phyloP scores from a whole-genome alignment of 23 red algal genomes.

The Gracilaria gracilis region DNA sequence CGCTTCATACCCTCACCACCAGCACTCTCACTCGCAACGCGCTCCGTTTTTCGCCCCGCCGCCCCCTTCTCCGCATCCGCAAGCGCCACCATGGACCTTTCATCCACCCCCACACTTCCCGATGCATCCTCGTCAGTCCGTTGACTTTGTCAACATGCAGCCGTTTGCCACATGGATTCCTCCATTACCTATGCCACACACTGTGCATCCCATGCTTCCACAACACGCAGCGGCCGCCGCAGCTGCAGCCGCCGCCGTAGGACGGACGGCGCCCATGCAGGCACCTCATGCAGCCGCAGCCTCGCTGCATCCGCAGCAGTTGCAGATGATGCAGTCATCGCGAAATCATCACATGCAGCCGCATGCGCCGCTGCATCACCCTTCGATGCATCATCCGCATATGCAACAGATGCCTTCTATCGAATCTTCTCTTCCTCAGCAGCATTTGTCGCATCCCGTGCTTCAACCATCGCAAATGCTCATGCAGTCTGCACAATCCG shows the following conservation, averaged over 20 bases:
- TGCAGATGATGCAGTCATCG: conserved; percentile 4
- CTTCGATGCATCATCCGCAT: conserved; percentile 8
- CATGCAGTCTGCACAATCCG: conserved; percentile 6
- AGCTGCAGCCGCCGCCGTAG: conserved; percentile 27
- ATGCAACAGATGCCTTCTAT: not conserved
- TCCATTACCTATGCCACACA: conserved; percentile 15
- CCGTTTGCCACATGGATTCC: conserved; percentile 24
- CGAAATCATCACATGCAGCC: conserved; percentile 22
- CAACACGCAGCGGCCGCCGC: not conserved
- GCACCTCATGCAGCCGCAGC: not conserved
- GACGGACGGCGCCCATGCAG: not conserved
- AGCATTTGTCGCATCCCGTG: conserved; percentile 16
- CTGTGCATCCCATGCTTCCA: conserved; percentile 23
- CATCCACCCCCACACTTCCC: conserved; percentile 12
- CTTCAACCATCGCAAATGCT: conserved; percentile 7
- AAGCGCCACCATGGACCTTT: conserved; percentile 37
- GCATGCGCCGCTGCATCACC: conserved; percentile 7
- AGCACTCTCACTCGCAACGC: conserved; percentile 35
- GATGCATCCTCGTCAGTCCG: conserved; percentile 12
- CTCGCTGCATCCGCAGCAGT: not conserved
- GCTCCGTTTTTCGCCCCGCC: conserved; percentile 16
- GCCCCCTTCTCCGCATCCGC: conserved; percentile 8
- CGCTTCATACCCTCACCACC: conserved; percentile 14
- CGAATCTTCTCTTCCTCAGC: conserved; percentile 10
- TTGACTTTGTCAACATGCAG: conserved; percentile 33